Evolutionary conservation across 768 basidiomycete species (phyloP), one percentile per base, ranked within the genome.

Genomic region (Phlegmacium glaucopus): DNA sequence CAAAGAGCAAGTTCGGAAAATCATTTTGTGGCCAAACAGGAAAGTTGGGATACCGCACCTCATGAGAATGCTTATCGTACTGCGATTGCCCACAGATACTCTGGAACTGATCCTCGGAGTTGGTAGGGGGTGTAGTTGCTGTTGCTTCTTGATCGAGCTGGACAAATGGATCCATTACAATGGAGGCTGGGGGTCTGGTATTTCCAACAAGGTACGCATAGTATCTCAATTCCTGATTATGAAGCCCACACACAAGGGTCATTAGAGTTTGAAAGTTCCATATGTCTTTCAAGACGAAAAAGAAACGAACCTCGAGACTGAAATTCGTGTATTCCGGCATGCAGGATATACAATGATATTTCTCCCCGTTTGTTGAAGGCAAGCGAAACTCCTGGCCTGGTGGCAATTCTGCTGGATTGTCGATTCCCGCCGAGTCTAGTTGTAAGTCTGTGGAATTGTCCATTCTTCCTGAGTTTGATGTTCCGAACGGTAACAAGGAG

Each of bases 51-150:
- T 16, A 22, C 22, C 48, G 34, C 44, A 78, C 79, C 73, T 80
- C 79, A 52, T 76, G 70, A 41, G 74, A 73, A 49, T 78, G 78
- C 43, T 68, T 65, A 6, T 65, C 61, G 45, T 65, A 78, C 40
- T 56, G 61, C 11, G 64, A 61, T 25, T 68, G 61, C 3, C 72
- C 58, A 30, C 57, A 65, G 47, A 78, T 68, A 48, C 57, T 62
- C 56, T 72, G 60, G 32, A 72, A 28, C 0, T 56, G 62, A 1
- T 76, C 76, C 6, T 51, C 61, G 27, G 5, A 45, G 6, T 36
- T 27, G 15, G 30, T n/a, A 18, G 28, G 4, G 8, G 36, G 4
- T 11, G 17, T 11, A 8, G 47, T 15, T 17, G 45, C 40, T 4
- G 46, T 22, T 17, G 17, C 13, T 27, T 50, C 46, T 9, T 46